Percentiles rank a stretch among this genome's conserved stretches.
These are phyloP conservation scores for Scenedesmus sp. DNA, from an alignment of 163 green algal species.

Conservation along the genomic window DNA sequence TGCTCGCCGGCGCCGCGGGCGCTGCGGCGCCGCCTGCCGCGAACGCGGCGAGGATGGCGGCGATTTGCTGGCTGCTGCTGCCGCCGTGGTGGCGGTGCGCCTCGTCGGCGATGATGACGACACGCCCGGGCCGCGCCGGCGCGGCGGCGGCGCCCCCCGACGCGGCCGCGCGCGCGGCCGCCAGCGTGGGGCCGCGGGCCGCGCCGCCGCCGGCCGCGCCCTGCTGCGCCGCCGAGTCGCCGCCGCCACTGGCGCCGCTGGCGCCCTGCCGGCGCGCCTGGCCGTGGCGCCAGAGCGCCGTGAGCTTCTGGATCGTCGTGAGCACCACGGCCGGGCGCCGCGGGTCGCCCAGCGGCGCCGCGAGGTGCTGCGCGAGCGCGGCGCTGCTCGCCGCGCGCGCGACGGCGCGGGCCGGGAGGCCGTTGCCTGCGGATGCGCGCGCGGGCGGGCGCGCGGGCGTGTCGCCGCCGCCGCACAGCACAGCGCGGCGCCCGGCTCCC, in stretches of 20 bases:
- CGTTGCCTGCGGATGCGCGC: constrained; percentile 47
- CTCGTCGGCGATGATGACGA: constrained; percentile 57
- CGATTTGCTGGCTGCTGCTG: constrained; percentile 48
- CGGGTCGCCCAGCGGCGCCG: neutral
- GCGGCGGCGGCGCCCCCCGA: neutral
- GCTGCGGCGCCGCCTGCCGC: constrained; percentile 3
- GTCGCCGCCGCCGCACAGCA: neutral
- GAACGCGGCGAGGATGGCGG: constrained; percentile 43
- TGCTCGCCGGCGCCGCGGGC: neutral
- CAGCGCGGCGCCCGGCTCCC: neutral
- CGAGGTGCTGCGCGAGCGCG: constrained; percentile 47
- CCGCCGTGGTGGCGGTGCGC: constrained; percentile 56
- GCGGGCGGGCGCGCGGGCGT: too few relatives aligned
- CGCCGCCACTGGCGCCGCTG: too few relatives aligned
- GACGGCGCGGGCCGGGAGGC: constrained; percentile 20
- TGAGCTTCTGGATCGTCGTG: constrained; percentile 55
- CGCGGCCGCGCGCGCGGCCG: neutral
- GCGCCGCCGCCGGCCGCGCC: too few relatives aligned
- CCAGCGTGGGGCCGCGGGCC: constrained; percentile 17
- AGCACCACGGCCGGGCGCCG: constrained; percentile 19
- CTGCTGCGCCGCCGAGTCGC: neutral
- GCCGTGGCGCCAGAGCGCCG: constrained; percentile 42
- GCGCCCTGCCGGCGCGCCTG: too few relatives aligned
- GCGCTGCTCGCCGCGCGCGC: constrained; percentile 38
- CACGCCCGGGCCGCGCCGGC: constrained; percentile 7